phyloP scores from a whole-genome alignment of 176 grass and related monocot genomes.

The Hyparrhenia diplandra region DNA sequence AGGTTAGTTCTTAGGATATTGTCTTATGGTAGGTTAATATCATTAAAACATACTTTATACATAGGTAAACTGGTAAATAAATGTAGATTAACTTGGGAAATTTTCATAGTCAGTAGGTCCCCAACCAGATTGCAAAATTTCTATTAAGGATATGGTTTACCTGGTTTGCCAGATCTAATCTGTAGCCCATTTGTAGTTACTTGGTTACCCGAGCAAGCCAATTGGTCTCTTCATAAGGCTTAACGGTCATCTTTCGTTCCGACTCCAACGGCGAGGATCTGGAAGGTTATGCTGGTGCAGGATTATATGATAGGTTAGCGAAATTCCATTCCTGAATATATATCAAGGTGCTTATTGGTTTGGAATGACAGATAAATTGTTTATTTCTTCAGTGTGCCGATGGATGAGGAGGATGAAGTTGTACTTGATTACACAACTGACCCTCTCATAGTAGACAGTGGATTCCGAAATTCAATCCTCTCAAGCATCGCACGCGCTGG shows the following conservation, averaged over 20 bases:
- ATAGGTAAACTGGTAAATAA: not conserved
- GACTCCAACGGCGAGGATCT: conserved; percentile 98
- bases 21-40: not conserved
- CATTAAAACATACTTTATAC: not conserved
- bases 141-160: not conserved
- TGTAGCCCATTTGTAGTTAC: conserved; percentile 43
- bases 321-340: not conserved
- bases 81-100: not conserved
- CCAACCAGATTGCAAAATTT: not conserved
- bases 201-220: conserved; percentile 95
- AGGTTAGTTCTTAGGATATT: conserved; percentile 43
- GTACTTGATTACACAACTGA: conserved; percentile 77
- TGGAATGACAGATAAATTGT: conserved; percentile 7
- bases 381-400: conserved; percentile 60
- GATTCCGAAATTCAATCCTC: conserved; percentile 56
- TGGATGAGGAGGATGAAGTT: conserved; percentile 90
- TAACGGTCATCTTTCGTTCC: conserved; percentile 90
- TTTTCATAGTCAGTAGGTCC: not conserved
- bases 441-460: conserved; percentile 54
- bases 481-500: conserved; percentile 67
- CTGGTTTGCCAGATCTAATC: not conserved
- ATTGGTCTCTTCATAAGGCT: conserved; percentile 90
- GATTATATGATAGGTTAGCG: conserved; percentile 87
- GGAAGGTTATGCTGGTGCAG: conserved; percentile 97
- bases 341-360: not conserved